These are phyloP conservation scores for Pestalotiopsis sp. DNA, from an alignment of 2,329 filamentous ascomycete genomes.

Conservation along the genomic window DNA sequence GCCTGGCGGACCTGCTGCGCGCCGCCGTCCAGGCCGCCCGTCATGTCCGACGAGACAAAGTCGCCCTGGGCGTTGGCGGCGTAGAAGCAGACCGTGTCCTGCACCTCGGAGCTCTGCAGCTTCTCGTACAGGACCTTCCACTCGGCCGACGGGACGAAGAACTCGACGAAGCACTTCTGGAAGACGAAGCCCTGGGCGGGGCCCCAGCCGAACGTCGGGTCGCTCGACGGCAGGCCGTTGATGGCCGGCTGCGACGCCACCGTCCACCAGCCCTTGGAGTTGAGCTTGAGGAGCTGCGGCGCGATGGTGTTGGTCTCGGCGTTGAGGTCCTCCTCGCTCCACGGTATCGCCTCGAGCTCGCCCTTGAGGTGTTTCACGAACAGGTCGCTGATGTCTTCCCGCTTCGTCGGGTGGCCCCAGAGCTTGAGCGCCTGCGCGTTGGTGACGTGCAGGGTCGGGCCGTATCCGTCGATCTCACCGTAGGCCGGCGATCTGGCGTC, in stretches of 20 bases:
- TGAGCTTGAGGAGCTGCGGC: constrained; percentile 73
- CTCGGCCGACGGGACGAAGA: constrained; percentile 79
- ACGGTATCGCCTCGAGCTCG: constrained; percentile 80
- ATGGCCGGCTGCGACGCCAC: constrained; percentile 94
- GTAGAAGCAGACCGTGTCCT: constrained; percentile 81
- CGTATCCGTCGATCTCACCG: constrained; percentile 97
- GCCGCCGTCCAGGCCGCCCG: constrained; percentile 34
- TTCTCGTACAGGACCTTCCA: constrained; percentile 69
- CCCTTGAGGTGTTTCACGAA: constrained; percentile 84
- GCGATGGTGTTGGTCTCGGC: constrained; percentile 84
- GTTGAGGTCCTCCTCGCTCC: constrained; percentile 88
- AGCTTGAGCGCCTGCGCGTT: constrained; percentile 80
- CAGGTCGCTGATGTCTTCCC: constrained; percentile 73
- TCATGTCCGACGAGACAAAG: constrained; percentile 70
- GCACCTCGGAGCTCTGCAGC: constrained; percentile 59
- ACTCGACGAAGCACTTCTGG: constrained; percentile 97
- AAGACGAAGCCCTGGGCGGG: constrained; percentile 92
- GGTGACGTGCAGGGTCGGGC: constrained; percentile 90
- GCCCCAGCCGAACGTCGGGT: constrained; percentile 90
- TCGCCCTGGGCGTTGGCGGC: constrained; percentile 79
- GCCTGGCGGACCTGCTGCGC: constrained; percentile 38
- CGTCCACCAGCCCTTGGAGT: constrained; percentile 89
- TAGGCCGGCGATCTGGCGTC: constrained; percentile 92
- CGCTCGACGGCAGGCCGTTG: constrained; percentile 77
- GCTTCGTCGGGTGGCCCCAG: constrained; percentile 78